Base-by-base conservation (phyloP, 2,329 filamentous ascomycete genomes). In the Aspergillus melleus region DNA sequence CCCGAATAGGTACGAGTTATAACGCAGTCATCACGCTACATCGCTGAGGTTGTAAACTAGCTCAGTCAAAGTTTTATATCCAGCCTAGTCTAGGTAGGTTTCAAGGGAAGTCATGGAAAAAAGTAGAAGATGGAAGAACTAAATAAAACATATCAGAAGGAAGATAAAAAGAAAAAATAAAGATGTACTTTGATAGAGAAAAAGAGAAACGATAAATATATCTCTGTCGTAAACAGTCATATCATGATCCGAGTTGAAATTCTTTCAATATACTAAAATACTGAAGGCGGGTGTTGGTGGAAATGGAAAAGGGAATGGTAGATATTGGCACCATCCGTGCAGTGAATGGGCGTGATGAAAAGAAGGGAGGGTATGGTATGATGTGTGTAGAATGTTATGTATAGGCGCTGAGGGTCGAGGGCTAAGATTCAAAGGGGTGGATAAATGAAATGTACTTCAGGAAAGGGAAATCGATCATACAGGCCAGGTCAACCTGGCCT, bases 401-500 rank as follows among this genome's bases (percentile, higher is more conserved):
- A n/a, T 42, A 42, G 36, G 36, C 12, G 36, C 36, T 12, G 12
- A n/a, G 16, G 16, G 36, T 42, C 36, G 36, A n/a, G 11, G 32
- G 12, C 4, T 14, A 36, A 36, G 32, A 14, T 12, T 36, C 32
- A 36, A 36, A 14, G 11, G 12, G 4, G 32, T 14, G 14, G 32
- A 4, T 29, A 36, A 14, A 16, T 36, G 32, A 16, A 16, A 42
- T 42, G 36, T 8, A n/a, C 14, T 42, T n/a, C 4, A n/a, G 16
- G 36, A 42, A n/a, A n/a, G 14, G 6, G 16, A 42, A 6, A n/a
- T n/a, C 36, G 14, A n/a, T n/a, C 16, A 16, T 39, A 39, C 44
- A 47, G 22, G 8, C 20, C 44, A 47, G 22, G 3, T 47, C 44
- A 47, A 6, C 68, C 57, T 70, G 54, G 67, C 74, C 54, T 64